Evolutionary conservation across 176 grass and related monocot species (phyloP).

Genomic region (Bonia amplexicaulis): DNA sequence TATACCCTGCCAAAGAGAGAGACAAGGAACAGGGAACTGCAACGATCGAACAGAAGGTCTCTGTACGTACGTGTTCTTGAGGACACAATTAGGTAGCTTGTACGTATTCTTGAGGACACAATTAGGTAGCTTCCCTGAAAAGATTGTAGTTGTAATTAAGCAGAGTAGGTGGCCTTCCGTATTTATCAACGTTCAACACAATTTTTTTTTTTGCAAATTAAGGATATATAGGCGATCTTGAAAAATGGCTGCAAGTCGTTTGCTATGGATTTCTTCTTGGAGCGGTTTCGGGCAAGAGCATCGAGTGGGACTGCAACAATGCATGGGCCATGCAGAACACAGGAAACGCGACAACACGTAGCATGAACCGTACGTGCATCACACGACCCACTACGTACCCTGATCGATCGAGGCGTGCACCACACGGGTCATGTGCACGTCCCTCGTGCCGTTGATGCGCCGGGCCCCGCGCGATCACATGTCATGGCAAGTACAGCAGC

Average conservation of each 20-base stretch:
- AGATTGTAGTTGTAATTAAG: slow-evolving; percentile 24
- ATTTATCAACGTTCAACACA: slow-evolving; percentile 2
- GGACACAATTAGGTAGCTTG: slow-evolving; percentile 22
- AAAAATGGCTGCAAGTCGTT: background rate
- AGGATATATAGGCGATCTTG: background rate
- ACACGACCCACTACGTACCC: background rate
- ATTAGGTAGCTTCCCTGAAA: slow-evolving; percentile 25
- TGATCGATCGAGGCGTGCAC: slow-evolving; percentile 32
- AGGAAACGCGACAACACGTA: slow-evolving; percentile 37
- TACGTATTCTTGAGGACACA: slow-evolving; percentile 3
- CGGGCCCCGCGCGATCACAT: slow-evolving; percentile 28
- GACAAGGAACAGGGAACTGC: slow-evolving; percentile 4
- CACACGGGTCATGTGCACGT: slow-evolving; percentile 29
- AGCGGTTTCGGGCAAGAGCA: background rate
- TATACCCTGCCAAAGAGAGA: slow-evolving; percentile 2
- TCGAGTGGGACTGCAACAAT: background rate
- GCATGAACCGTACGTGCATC: background rate
- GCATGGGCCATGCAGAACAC: slow-evolving; percentile 35
- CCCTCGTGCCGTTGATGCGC: slow-evolving; percentile 26
- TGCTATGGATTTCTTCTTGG: background rate
- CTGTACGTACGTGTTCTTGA: background rate
- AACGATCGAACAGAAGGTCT: background rate
- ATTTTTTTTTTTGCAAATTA: slow-evolving; percentile 26
- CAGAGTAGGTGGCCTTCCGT: slow-evolving; percentile 30
- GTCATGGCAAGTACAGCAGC: slow-evolving; percentile 15